Evolutionary conservation across 257 asterid species (phyloP).

Genomic region (Solanum corneliomulleri): DNA sequence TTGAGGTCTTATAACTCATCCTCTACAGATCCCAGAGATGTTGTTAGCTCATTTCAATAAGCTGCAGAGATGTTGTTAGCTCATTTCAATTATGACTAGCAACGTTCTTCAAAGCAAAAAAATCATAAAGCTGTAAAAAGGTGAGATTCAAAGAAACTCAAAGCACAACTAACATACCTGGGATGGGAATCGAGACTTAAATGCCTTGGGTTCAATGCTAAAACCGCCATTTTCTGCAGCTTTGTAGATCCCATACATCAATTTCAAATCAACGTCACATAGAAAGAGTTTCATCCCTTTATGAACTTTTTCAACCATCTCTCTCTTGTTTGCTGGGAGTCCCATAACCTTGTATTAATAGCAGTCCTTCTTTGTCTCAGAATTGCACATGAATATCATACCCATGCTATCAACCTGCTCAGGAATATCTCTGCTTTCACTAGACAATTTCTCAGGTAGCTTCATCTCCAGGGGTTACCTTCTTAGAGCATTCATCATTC

Average conservation of each 20-base stretch:
- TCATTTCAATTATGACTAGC: not conserved
- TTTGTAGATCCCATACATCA: slow-evolving; percentile 72
- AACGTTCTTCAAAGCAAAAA: not conserved
- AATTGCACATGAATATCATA: slow-evolving; percentile 85
- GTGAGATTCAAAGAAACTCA: not conserved
- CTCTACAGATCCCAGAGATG: not conserved
- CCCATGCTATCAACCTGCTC: slow-evolving; percentile 73
- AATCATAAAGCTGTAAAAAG: not conserved
- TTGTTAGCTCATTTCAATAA: not conserved
- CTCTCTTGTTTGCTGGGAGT: slow-evolving; percentile 70
- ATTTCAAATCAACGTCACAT: slow-evolving; percentile 54
- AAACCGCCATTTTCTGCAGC: slow-evolving; percentile 75
- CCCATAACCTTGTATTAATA: slow-evolving; percentile 64
- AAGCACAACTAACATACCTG: slow-evolving; percentile 45
- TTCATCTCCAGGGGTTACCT: slow-evolving; percentile 10
- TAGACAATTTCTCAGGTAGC: slow-evolving; percentile 19
- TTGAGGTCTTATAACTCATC: not conserved
- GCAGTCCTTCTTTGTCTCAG: slow-evolving; percentile 73
- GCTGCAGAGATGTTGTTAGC: not conserved
- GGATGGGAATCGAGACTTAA: slow-evolving; percentile 74
- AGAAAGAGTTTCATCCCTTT: slow-evolving; percentile 79
- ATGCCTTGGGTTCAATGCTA: slow-evolving; percentile 74
- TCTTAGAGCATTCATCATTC: slow-evolving; percentile 1
- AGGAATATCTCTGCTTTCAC: slow-evolving; percentile 21
- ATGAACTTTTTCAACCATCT: slow-evolving; percentile 51